These are phyloP conservation scores for Neurospora sp. DNA, from an alignment of 495 filamentous ascomycete genomes.

Conservation along the genomic window DNA sequence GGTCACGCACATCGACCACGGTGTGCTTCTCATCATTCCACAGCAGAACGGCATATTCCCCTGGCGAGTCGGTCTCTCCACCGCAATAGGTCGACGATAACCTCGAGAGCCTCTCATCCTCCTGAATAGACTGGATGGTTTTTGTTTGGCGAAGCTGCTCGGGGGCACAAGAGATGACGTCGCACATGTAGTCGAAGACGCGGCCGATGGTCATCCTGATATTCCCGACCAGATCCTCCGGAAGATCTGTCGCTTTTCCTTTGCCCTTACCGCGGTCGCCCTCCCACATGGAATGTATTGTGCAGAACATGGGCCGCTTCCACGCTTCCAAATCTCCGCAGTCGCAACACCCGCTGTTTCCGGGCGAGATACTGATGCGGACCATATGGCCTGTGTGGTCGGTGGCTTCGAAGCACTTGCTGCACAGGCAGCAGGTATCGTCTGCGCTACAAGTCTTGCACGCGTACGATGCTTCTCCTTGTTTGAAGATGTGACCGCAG, in stretches of 20 bases:
- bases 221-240: slow-evolving; percentile 59
- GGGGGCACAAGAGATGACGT: slow-evolving; percentile 94
- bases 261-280: slow-evolving; percentile 52
- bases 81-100: slow-evolving; percentile 67
- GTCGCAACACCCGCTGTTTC: slow-evolving; percentile 93
- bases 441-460: slow-evolving; percentile 88
- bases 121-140: slow-evolving; percentile 62
- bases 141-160: slow-evolving; percentile 86
- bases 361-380: slow-evolving; percentile 70
- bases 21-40: slow-evolving; percentile 99
- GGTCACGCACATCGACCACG: slow-evolving; percentile 76
- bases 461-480: slow-evolving; percentile 82
- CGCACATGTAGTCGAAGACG: slow-evolving; percentile 85
- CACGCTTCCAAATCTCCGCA: slow-evolving; percentile 94
- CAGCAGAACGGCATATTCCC: slow-evolving; percentile 77
- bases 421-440: slow-evolving; percentile 78
- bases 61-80: slow-evolving; percentile 35
- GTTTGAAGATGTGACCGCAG: slow-evolving; percentile 95
- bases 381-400: slow-evolving; percentile 94
- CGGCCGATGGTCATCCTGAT: slow-evolving; percentile 78
- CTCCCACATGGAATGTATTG: slow-evolving; percentile 69
- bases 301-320: slow-evolving; percentile 78
- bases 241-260: slow-evolving; percentile 50
- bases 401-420: slow-evolving; percentile 87
- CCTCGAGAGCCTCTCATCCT: slow-evolving; percentile 73